Evolutionary conservation across 2,329 filamentous ascomycete species (phyloP).

Genomic region (Colletotrichum tropicicola): DNA sequence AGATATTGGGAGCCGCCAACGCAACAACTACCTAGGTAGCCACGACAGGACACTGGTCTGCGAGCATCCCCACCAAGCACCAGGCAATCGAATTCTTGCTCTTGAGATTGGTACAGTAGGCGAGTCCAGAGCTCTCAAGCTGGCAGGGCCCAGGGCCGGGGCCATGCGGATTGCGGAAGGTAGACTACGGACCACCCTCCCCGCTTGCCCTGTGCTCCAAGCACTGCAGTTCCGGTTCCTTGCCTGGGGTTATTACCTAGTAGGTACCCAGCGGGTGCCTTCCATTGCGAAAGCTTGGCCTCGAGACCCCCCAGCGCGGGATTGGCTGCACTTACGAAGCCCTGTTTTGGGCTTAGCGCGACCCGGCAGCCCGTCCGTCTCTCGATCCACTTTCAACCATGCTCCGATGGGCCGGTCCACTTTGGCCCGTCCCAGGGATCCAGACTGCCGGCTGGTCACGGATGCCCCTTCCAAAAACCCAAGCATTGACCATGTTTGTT

Average conservation of each 20-base stretch:
- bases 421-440: neutral
- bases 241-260: neutral
- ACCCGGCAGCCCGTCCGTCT: neutral
- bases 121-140: neutral
- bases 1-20: no score
- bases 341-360: neutral
- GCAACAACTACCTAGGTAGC: no score
- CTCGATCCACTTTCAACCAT: no score
- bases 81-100: slow-evolving; percentile 23
- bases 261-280: no score
- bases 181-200: neutral
- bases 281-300: slow-evolving; percentile 18
- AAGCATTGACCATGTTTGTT: neutral
- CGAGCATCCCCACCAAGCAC: neutral
- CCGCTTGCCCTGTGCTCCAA: neutral
- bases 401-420: neutral
- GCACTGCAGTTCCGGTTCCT: no score
- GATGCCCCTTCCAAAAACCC: neutral
- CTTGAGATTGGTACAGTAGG: slow-evolving; percentile 7
- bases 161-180: neutral
- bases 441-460: slow-evolving; percentile 10
- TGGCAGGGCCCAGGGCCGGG: no score
- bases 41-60: neutral
- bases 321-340: slow-evolving; percentile 19
- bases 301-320: neutral